phyloP scores from a whole-genome alignment of 805 yeast genomes.

The Millerozyma acaciae region DNA sequence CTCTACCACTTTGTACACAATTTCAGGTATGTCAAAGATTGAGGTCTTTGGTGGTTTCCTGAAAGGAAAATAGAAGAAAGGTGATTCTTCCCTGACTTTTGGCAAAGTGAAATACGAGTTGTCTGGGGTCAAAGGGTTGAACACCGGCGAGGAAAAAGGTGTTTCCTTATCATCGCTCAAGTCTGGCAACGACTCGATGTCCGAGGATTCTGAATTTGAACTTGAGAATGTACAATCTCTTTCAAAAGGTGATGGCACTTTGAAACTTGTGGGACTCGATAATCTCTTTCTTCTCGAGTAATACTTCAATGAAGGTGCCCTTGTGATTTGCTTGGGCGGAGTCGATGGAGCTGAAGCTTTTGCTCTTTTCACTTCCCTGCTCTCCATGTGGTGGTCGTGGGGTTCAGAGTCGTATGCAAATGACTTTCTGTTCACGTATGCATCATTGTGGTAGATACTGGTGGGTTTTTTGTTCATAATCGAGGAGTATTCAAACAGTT shows the following conservation, averaged over 20 bases:
- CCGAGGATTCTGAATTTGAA: slow-evolving; percentile 20
- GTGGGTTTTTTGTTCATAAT: no score
- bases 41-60: slow-evolving; percentile 12
- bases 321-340: slow-evolving; percentile 5
- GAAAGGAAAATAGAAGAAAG: slow-evolving; percentile 7
- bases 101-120: not conserved
- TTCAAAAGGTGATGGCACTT: slow-evolving; percentile 4
- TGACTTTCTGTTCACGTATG: no score
- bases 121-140: slow-evolving; percentile 2
- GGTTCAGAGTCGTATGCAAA: no score
- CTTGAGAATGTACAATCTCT: slow-evolving; percentile 10
- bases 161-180: slow-evolving; percentile 28
- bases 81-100: slow-evolving; percentile 1
- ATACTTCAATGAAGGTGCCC: slow-evolving; percentile 7
- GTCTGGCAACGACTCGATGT: slow-evolving; percentile 37
- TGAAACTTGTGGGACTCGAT: slow-evolving; percentile 1
- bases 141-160: slow-evolving; percentile 14
- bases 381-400: no score
- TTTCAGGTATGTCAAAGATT: slow-evolving; percentile 76
- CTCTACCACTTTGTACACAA: slow-evolving; percentile 54
- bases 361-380: slow-evolving; percentile 5
- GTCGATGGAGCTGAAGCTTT: slow-evolving; percentile 8
- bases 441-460: no score
- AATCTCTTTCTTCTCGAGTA: slow-evolving; percentile 6
- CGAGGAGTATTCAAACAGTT: no score